Conservation (phyloP, 306 rosid species). For the Glycine latifolia region DNA sequence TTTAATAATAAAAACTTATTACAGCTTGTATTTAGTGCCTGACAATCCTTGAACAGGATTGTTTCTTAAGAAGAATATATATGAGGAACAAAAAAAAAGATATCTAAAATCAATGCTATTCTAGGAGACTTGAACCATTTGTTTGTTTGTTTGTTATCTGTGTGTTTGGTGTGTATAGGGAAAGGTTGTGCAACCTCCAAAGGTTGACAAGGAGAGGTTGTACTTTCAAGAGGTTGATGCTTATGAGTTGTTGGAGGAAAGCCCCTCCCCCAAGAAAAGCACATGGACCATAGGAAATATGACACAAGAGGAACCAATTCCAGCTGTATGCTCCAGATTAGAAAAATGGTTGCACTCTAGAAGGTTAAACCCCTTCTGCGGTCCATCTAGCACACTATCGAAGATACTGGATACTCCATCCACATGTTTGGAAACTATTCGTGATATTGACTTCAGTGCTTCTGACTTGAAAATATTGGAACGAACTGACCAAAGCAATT, state of each 20-base stretch:
- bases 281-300: slow-evolving; percentile 64
- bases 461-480: slow-evolving; percentile 52
- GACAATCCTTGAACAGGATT: no score
- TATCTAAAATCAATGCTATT: neutral
- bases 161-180: slow-evolving; percentile 50
- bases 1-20: no score
- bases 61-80: neutral
- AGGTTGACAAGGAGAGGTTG: slow-evolving; percentile 71
- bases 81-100: no score
- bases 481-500: slow-evolving; percentile 41
- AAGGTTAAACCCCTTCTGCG: slow-evolving; percentile 61
- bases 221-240: slow-evolving; percentile 94
- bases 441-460: slow-evolving; percentile 44
- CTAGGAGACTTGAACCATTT: slow-evolving; percentile 6
- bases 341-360: slow-evolving; percentile 74
- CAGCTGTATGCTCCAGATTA: slow-evolving; percentile 73
- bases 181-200: slow-evolving; percentile 58
- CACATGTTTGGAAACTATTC: slow-evolving; percentile 45
- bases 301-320: slow-evolving; percentile 57
- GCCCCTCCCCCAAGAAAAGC: slow-evolving; percentile 90
- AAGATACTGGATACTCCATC: slow-evolving; percentile 78
- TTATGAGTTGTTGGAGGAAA: slow-evolving; percentile 88
- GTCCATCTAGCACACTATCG: slow-evolving; percentile 75
- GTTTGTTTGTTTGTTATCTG: neutral
- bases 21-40: no score